Evolutionary conservation across 768 basidiomycete genomes (phyloP).

Genomic region (Phlebiopsis flavidoalba): DNA sequence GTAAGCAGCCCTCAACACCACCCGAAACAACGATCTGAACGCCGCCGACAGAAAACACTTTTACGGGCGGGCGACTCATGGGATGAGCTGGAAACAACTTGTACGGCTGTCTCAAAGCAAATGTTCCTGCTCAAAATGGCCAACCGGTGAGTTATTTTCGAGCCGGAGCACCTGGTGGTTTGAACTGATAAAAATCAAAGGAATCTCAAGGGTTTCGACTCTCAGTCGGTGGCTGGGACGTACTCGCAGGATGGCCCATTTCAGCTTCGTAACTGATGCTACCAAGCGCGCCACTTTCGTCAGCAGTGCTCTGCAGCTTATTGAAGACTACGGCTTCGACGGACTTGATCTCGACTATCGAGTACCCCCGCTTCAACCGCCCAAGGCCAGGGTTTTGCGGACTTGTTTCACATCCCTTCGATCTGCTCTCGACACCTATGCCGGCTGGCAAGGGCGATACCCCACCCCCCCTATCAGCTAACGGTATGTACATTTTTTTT

Average conservation of each 20-base stretch:
- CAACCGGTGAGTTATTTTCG: slow-evolving; percentile 29
- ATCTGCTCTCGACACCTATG: slow-evolving; percentile 54
- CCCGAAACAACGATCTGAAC: slow-evolving; percentile 4
- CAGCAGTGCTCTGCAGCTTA: slow-evolving; percentile 50
- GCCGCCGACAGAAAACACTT: slow-evolving; percentile 56
- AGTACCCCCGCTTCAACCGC: slow-evolving; percentile 58
- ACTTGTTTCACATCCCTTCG: slow-evolving; percentile 60
- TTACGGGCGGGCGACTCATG: slow-evolving; percentile 67
- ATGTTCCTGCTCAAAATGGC: slow-evolving; percentile 52
- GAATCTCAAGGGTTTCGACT: slow-evolving; percentile 48
- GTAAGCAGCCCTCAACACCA: slow-evolving; percentile 25
- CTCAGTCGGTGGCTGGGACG: slow-evolving; percentile 60
- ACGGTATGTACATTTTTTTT: slow-evolving; percentile 36
- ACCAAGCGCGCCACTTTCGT: slow-evolving; percentile 54
- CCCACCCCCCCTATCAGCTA: slow-evolving; percentile 51
- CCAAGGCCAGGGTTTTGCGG: slow-evolving; percentile 63
- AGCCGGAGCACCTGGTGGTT: neutral
- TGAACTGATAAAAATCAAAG: slow-evolving; percentile 15
- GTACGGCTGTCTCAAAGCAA: slow-evolving; percentile 79
- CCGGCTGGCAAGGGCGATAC: slow-evolving; percentile 54
- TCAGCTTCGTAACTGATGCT: slow-evolving; percentile 54
- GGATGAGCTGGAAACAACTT: slow-evolving; percentile 73
- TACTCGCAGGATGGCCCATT: slow-evolving; percentile 68
- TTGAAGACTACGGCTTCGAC: slow-evolving; percentile 77
- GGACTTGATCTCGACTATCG: slow-evolving; percentile 80